Conservation (phyloP, 208 protist species). For the Trypanosoma rangeli region DNA sequence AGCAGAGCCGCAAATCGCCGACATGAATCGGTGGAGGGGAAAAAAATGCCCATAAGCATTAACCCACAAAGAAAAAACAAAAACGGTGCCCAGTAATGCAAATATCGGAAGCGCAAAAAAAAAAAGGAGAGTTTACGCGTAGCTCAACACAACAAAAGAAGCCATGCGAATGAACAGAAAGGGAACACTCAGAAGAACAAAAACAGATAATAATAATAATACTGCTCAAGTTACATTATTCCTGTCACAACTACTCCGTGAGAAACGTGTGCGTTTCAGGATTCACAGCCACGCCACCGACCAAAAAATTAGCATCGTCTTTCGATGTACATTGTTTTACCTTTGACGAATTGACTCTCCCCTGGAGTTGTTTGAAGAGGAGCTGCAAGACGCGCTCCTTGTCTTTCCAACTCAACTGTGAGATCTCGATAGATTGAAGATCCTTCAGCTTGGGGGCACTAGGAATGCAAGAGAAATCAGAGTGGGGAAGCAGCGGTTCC, state of each 20-base stretch:
- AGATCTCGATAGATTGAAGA: conserved; percentile 69
- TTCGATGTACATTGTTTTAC: conserved; percentile 5
- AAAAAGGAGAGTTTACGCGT: too few species aligned
- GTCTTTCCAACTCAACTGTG: conserved; percentile 76
- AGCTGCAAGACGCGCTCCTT: conserved; percentile 88
- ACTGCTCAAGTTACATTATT: neutral
- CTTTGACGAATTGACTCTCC: conserved; percentile 6
- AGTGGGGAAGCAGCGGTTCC: conserved; percentile 5
- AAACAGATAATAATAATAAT: neutral
- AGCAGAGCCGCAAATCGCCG: too few species aligned
- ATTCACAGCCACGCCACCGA: neutral
- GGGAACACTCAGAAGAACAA: neutral
- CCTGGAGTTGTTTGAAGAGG: conserved; percentile 77
- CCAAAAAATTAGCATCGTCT: conserved; percentile 19
- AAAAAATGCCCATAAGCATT: too few species aligned
- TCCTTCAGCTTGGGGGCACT: conserved; percentile 51
- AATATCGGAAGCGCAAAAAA: too few species aligned
- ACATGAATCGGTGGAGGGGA: too few species aligned
- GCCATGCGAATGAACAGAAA: too few species aligned
- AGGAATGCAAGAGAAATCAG: conserved; percentile 33
- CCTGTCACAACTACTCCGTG: conserved; percentile 11
- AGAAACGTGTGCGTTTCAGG: conserved; percentile 26
- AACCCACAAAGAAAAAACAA: too few species aligned
- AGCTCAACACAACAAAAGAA: too few species aligned
- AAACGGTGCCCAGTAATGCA: too few species aligned